Conservation (phyloP, 1,139 yeast genomes). For the Komagataea norvegica region DNA sequence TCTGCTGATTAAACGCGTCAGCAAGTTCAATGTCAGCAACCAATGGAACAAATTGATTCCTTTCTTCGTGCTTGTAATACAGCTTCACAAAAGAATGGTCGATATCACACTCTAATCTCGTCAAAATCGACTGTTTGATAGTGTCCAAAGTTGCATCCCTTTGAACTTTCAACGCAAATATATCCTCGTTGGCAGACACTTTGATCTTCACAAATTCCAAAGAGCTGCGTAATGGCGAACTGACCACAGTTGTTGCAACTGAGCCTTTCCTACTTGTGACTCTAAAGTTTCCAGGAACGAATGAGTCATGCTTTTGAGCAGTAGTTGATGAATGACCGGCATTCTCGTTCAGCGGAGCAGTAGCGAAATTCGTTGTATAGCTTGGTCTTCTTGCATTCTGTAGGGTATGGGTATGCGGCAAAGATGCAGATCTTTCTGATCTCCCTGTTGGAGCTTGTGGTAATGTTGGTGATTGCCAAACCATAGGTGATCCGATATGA, state of each 20-base stretch:
- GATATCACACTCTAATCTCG: constrained; percentile 22
- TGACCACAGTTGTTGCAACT: constrained; percentile 1
- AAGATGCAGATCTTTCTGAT: constrained; percentile 9
- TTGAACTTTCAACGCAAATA: constrained; percentile 22
- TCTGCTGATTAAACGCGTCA: constrained; percentile 16
- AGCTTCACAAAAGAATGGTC: constrained; percentile 12
- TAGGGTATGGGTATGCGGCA: too few relatives aligned
- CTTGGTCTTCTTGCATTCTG: too few relatives aligned
- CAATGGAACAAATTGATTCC: constrained; percentile 19
- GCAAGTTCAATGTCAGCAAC: constrained; percentile 17
- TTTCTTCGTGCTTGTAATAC: constrained; percentile 17
- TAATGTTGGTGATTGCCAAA: constrained; percentile 21
- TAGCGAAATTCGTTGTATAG: constrained; percentile 21
- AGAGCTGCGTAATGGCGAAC: not conserved
- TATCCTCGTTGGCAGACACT: constrained; percentile 21
- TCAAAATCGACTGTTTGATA: constrained; percentile 19
- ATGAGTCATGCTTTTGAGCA: not conserved
- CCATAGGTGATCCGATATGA: constrained; percentile 15
- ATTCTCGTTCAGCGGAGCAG: constrained; percentile 5
- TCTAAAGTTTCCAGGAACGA: not conserved
- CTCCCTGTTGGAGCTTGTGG: constrained; percentile 5
- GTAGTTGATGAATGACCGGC: not conserved
- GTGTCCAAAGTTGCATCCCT: constrained; percentile 7
- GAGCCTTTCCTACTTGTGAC: constrained; percentile 10
- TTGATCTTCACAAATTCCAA: constrained; percentile 19